These are phyloP conservation scores for Bolboschoenoplectus hybrid DNA, from an alignment of 202 grass and related monocot species.

Conservation along the genomic window DNA sequence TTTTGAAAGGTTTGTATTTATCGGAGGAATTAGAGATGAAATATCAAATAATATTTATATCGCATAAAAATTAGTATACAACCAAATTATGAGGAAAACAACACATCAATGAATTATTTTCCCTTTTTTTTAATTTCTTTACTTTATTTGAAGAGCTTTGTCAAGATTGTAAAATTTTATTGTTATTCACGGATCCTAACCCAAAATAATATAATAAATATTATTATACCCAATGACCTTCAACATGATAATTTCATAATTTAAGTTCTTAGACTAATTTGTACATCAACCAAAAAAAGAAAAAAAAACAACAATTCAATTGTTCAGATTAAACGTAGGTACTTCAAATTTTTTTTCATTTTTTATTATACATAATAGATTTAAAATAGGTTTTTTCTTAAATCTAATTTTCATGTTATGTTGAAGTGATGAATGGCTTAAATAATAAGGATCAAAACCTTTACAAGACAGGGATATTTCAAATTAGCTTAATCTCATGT, in stretches of 20 bases:
- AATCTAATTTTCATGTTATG: not conserved
- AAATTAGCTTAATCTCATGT: not conserved
- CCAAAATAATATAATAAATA: not conserved
- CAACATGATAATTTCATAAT: not conserved
- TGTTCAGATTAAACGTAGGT: too few species aligned
- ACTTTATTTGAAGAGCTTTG: not conserved
- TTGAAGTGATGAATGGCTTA: not conserved
- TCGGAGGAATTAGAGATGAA: too few species aligned
- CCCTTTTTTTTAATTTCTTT: not conserved
- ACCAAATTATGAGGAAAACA: too few species aligned
- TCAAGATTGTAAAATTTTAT: not conserved
- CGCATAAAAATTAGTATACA: too few species aligned
- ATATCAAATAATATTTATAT: too few species aligned
- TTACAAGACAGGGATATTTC: not conserved
- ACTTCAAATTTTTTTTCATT: not conserved
- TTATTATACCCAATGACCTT: not conserved
- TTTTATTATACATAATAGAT: not conserved
- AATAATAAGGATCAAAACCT: not conserved
- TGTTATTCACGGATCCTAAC: not conserved
- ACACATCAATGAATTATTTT: too few species aligned
- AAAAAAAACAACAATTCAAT: too few species aligned
- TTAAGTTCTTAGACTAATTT: not conserved
- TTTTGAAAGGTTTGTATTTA: too few species aligned
- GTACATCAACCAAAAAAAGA: not conserved
- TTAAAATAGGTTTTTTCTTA: not conserved